A percentile compares a stretch with the other conserved stretches of the same genome.
phyloP scores from a whole-genome alignment of 75 land plant species.

The Sequoia sempervirens region DNA sequence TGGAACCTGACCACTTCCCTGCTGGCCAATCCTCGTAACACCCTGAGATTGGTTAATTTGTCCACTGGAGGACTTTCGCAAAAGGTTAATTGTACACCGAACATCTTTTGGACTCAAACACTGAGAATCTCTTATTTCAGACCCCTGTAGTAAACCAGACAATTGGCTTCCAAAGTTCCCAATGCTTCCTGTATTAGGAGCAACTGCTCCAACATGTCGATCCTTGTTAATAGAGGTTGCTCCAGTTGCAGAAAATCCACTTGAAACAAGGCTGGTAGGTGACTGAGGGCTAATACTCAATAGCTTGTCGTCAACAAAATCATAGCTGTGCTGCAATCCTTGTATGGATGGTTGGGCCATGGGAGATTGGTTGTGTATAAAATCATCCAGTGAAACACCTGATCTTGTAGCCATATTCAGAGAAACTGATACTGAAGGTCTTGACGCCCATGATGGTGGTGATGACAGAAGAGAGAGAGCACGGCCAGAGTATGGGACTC shows the following conservation, averaged over 20 bases:
- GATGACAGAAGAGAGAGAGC: slow-evolving; percentile 99
- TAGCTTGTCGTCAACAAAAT: slow-evolving; percentile 4
- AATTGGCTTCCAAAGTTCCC: slow-evolving; percentile 7
- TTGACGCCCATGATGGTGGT: slow-evolving; percentile 55
- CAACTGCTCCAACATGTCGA: not conserved
- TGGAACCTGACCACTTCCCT: slow-evolving; percentile 2
- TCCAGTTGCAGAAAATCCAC: slow-evolving; percentile 5
- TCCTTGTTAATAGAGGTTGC: slow-evolving; percentile 3
- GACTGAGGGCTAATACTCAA: slow-evolving; percentile 5
- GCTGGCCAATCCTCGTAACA: not conserved
- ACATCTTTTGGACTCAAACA: slow-evolving; percentile 9
- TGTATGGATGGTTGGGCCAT: slow-evolving; percentile 6
- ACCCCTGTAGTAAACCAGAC: not conserved
- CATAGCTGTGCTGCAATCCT: slow-evolving; percentile 11
- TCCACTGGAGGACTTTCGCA: slow-evolving; percentile 3
- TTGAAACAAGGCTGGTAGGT: slow-evolving; percentile 5
- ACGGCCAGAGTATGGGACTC: slow-evolving; percentile 73
- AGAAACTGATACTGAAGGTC: slow-evolving; percentile 6
- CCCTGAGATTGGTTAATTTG: not conserved
- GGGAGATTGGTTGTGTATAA: slow-evolving; percentile 8
- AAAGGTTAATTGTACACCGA: slow-evolving; percentile 5
- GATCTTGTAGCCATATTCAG: slow-evolving; percentile 5
- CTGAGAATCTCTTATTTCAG: slow-evolving; percentile 6
- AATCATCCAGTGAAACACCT: not conserved
- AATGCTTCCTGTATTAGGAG: slow-evolving; percentile 1